Conservation (phyloP, 768 basidiomycete genomes). For the Lentinula aciculospora region DNA sequence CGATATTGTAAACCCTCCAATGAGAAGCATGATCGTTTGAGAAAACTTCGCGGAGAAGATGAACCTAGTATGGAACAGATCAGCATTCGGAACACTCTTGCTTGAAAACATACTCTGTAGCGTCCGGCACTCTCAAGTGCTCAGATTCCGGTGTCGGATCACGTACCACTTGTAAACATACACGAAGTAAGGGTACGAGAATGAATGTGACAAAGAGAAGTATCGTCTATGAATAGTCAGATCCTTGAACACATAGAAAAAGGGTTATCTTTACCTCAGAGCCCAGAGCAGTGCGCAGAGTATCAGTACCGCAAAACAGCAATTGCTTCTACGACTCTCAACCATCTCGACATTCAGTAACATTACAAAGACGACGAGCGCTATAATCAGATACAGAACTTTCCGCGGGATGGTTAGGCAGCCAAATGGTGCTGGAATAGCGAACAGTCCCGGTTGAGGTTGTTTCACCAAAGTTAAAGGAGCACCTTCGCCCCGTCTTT, state of each 20-base stretch:
- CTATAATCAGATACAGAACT: slow-evolving; percentile 50
- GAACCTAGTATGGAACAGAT: slow-evolving; percentile 43
- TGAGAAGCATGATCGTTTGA: slow-evolving; percentile 96
- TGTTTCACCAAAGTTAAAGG: slow-evolving; percentile 34
- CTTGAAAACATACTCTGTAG: slow-evolving; percentile 62
- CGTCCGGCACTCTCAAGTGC: slow-evolving; percentile 40
- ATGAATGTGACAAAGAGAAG: slow-evolving; percentile 97
- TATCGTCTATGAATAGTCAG: slow-evolving; percentile 62
- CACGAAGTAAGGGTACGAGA: slow-evolving; percentile 80
- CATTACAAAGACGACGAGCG: slow-evolving; percentile 49
- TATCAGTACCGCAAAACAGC: slow-evolving; percentile 83
- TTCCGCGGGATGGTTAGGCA: slow-evolving; percentile 59
- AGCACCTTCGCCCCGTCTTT: slow-evolving; percentile 57
- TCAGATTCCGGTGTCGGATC: slow-evolving; percentile 34
- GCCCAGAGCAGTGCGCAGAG: slow-evolving; percentile 96
- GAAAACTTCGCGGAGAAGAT: slow-evolving; percentile 96
- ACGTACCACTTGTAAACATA: slow-evolving; percentile 77
- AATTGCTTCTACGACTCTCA: slow-evolving; percentile 67
- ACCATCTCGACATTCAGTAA: slow-evolving; percentile 60
- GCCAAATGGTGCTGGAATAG: slow-evolving; percentile 64
- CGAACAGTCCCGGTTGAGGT: slow-evolving; percentile 39
- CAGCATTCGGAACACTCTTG: not conserved
- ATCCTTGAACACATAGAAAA: not conserved
- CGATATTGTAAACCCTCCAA: slow-evolving; percentile 96
- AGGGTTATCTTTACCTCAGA: slow-evolving; percentile 54